Percentiles rank a stretch among this genome's conserved stretches.
These are phyloP conservation scores for Auxenochlorella pyrenoidosa DNA, from an alignment of 139 green algal species.

Conservation along the genomic window DNA sequence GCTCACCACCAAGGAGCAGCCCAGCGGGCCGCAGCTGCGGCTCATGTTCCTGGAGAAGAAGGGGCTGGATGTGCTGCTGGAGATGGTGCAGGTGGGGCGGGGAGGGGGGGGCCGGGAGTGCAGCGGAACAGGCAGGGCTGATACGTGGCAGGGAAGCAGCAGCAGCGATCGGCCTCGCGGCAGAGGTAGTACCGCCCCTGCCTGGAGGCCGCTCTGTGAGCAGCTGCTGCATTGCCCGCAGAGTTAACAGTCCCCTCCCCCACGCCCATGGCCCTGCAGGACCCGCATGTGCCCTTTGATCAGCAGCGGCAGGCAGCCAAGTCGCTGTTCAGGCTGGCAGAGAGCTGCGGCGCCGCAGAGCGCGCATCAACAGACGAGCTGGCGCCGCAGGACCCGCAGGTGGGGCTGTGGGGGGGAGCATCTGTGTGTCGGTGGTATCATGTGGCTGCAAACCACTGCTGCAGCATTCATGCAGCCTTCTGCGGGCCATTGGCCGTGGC, in stretches of 20 bases:
- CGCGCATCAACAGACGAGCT: background rate
- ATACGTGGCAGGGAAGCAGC: no score
- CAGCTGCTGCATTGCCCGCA: no score
- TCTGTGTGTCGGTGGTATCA: no score
- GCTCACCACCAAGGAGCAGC: slow-evolving; percentile 64
- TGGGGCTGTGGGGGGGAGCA: background rate
- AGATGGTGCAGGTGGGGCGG: slow-evolving; percentile 70
- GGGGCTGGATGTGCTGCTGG: slow-evolving; percentile 89
- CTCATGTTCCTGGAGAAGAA: slow-evolving; percentile 80
- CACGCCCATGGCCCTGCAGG: background rate
- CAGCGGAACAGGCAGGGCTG: background rate
- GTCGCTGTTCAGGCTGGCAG: slow-evolving; percentile 18
- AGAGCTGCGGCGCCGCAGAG: slow-evolving; percentile 11
- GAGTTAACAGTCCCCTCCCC: no score
- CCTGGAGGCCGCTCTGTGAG: no score
- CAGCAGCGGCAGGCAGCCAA: slow-evolving; percentile 31
- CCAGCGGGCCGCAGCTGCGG: slow-evolving; percentile 65
- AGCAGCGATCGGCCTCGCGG: no score
- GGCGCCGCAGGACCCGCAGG: slow-evolving; percentile 23
- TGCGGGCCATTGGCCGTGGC: no score
- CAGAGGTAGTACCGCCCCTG: no score
- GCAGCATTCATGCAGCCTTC: no score
- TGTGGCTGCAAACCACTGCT: no score
- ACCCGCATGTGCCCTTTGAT: slow-evolving; percentile 22
- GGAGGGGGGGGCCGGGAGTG: background rate